Evolutionary conservation across 176 grass and related monocot genomes (phyloP), one percentile per base, ranked within the genome.

Genomic region (Microstegium vimineum): DNA sequence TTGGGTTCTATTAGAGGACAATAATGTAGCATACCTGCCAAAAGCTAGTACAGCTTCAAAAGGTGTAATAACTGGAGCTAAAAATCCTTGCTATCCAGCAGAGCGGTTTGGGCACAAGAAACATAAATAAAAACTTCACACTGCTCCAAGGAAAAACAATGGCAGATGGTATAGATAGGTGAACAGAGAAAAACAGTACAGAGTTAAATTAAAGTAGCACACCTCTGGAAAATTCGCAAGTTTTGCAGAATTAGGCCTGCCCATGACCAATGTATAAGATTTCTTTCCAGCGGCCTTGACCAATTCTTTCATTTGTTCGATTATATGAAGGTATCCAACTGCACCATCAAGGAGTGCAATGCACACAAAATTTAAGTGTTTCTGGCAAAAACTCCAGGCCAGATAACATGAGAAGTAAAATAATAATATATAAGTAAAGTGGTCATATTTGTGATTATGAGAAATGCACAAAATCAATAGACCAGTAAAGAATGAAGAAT

Each of bases 181-280:
- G 40, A 34, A 79, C n/a, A 84, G 42, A 35, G 36, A 37, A 70
- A 26, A 49, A 32, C 5, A 36, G 5, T 10, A 70, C 56, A 66
- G 14, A 56, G 20, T n/a, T 56, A 18, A 15, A 56, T 75, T 47
- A n/a, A 78, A 74, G 22, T 63, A 82, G 54, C 10, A 18, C 75
- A 98, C 95, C 95, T 98, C 92, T 36, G 92, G 95, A 80, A 98
- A 98, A 82, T 98, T 98, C 42, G 95, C 95, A 64, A 98, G 95
- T 82, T 98, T 98, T 36, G 92, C 75, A 80, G 92, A 87, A 82
- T 89, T 94, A 70, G 95, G 95, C 64, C 89, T 86, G 34, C 95
- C 95, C 92, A 95, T 95, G 56, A 98, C 95, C 63, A 98, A 49
- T 38, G 92, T 98, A 69, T 98, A 98, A 6, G 95, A 95, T 76